Evolutionary conservation across 208 protist species (phyloP), one percentile per base, ranked within the genome.

Genomic region (Acanthamoeba healyi): DNA sequence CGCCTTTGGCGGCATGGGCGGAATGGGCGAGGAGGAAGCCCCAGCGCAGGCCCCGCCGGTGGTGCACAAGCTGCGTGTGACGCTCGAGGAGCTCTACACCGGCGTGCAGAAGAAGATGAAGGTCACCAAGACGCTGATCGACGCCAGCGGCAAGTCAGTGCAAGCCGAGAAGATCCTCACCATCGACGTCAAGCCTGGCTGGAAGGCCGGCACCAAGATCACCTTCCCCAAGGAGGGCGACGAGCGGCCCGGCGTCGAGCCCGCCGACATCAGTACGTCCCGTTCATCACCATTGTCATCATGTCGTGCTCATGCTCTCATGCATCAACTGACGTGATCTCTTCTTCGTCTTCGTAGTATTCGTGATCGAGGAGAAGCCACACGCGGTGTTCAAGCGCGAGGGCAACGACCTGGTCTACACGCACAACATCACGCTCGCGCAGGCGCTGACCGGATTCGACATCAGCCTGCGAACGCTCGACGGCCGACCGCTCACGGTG

Each of bases 131-230:
- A 94, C 92, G 29, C 70, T 97, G 26, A 51, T 96, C 36, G 95
- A 97, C 70, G 32, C 58, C 15, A 88, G 49, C 49, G 95, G 94
- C 34, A 49, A 94, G 40, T 81, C 49, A 0, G 32, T 65, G 0
- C 54, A 46, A 29, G 46, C 42, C 61, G 98, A 98, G 92, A 99
- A 99, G 82, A 88, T 98, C 82, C 98, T 99, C 67, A 97, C 98
- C 92, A 98, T 99, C 46, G 96, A 98, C 88, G 98, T 99, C 88
- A 95, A 98, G 94, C 98, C 99, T 0, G 98, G 99, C 24, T 99
- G 98, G 97, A 99, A 99, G 97, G 98, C 97, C 91, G 98, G 99
- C 44, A 99, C 98, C 29, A 99, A 99, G 96, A 97, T 99, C 42
- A 98, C 98, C 49, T 99, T 99, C 92, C 34, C 58, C 9, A 77